Evolutionary conservation across 1,284 basidiomycete genomes (phyloP).

Genomic region (Sanguinoderma infundibulare): DNA sequence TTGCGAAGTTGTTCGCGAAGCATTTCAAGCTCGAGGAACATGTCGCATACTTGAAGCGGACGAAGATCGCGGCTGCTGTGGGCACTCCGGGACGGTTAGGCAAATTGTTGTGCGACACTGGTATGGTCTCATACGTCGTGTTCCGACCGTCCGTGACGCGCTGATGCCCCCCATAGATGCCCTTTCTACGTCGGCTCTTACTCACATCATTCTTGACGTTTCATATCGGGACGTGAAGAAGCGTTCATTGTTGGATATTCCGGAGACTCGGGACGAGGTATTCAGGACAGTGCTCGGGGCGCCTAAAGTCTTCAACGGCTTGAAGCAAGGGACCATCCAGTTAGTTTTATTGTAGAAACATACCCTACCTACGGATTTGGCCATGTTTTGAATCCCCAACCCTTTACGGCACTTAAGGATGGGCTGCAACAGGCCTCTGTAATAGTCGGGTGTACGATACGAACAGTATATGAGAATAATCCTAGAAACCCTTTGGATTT

Average conservation of each 20-base stretch:
- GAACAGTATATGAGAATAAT: conserved; percentile 24
- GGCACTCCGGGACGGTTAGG: conserved; percentile 85
- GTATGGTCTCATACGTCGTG: conserved; percentile 57
- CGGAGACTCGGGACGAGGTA: conserved; percentile 81
- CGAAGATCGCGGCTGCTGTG: conserved; percentile 77
- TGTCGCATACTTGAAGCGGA: conserved; percentile 72
- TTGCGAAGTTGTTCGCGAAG: conserved; percentile 86
- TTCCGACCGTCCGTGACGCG: conserved; percentile 51
- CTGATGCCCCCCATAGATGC: conserved; percentile 52
- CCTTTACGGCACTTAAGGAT: conserved; percentile 17
- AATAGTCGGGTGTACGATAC: conserved; percentile 29
- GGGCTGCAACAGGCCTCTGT: conserved; percentile 27
- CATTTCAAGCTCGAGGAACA: conserved; percentile 87
- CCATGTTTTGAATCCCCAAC: conserved; percentile 10
- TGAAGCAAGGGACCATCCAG: conserved; percentile 74
- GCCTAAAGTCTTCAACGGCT: conserved; percentile 60
- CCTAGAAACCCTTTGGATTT: conserved; percentile 90
- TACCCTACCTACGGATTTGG: conserved; percentile 17
- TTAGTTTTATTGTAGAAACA: conserved; percentile 69
- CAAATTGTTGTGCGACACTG: conserved; percentile 78
- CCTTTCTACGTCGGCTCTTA: conserved; percentile 69
- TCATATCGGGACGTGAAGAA: conserved; percentile 76
- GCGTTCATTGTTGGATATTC: conserved; percentile 76
- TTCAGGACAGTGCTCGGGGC: conserved; percentile 74
- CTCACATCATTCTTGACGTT: conserved; percentile 81